These are phyloP conservation scores for Megacollybia marginata DNA, from an alignment of 768 basidiomycete species.

Conservation along the genomic window DNA sequence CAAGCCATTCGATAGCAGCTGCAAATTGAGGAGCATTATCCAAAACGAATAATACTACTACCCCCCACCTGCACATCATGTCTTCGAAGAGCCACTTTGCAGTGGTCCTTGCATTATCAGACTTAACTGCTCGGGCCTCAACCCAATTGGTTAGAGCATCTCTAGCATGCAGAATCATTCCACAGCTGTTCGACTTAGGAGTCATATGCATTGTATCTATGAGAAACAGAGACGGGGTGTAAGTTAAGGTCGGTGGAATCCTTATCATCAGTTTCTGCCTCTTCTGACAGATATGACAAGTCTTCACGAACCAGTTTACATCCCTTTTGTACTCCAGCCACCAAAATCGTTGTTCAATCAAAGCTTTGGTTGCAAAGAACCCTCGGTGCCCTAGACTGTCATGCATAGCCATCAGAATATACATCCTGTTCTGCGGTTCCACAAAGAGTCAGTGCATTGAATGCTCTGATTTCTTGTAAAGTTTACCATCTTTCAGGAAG, in stretches of 20 bases:
- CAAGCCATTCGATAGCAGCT: too few species aligned
- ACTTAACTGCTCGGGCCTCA: too few species aligned
- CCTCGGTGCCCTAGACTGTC: conserved; percentile 16
- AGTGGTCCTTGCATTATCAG: too few species aligned
- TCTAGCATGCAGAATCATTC: too few species aligned
- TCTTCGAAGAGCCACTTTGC: too few species aligned
- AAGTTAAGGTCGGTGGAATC: conserved; percentile 17
- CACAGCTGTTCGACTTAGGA: conserved; percentile 5
- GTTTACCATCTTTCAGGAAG: background rate
- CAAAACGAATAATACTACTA: too few species aligned
- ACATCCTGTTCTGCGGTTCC: background rate
- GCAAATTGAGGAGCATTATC: too few species aligned
- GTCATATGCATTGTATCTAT: conserved; percentile 32
- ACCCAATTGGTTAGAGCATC: too few species aligned
- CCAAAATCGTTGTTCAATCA: too few species aligned
- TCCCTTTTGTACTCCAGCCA: too few species aligned
- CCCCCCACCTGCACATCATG: too few species aligned
- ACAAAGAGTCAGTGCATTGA: background rate
- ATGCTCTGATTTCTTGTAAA: background rate
- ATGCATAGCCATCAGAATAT: background rate
- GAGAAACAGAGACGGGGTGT: conserved; percentile 20
- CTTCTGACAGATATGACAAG: conserved; percentile 32
- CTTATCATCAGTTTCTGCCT: conserved; percentile 11
- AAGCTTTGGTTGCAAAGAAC: conserved; percentile 4
- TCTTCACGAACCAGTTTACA: conserved; percentile 21